Conservation (phyloP, 2,329 filamentous ascomycete genomes). For the Exophiala lecanii-corni region DNA sequence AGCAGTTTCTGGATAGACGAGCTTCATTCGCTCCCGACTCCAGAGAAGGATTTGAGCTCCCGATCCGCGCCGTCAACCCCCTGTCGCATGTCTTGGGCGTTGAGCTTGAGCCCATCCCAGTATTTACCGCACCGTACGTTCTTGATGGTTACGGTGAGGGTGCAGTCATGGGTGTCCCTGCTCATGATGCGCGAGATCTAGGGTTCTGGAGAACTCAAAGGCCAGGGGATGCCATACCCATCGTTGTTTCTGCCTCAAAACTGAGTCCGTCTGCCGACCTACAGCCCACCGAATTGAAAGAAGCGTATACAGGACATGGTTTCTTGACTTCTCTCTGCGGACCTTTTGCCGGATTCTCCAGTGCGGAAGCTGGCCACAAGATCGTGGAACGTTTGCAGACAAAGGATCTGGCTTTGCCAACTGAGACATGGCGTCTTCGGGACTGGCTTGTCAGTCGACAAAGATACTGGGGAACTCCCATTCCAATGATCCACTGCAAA, state of each 20-base stretch:
- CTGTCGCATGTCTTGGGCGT: constrained; percentile 52
- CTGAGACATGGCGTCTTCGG: constrained; percentile 72
- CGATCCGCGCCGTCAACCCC: constrained; percentile 61
- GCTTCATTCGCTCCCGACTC: constrained; percentile 52
- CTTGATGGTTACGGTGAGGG: constrained; percentile 80
- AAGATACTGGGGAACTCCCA: constrained; percentile 85
- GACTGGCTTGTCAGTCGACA: constrained; percentile 94
- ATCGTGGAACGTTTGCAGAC: constrained; percentile 52
- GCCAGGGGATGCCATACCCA: constrained; percentile 54
- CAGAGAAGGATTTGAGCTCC: constrained; percentile 63
- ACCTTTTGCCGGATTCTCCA: constrained; percentile 59
- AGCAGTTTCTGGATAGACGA: constrained; percentile 59
- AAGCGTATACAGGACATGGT: constrained; percentile 61
- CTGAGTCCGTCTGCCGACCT: neutral
- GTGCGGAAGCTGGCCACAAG: constrained; percentile 56
- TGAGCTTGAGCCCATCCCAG: constrained; percentile 56
- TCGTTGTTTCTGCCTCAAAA: constrained; percentile 49
- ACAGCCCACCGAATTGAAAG: constrained; percentile 34
- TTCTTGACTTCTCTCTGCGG: constrained; percentile 63
- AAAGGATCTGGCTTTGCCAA: constrained; percentile 55
- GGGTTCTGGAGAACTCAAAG: constrained; percentile 72
- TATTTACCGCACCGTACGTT: constrained; percentile 82
- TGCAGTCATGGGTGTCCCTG: constrained; percentile 88
- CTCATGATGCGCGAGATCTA: constrained; percentile 73
- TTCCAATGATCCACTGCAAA: constrained; percentile 78